Percentiles rank a stretch among this genome's conserved stretches.
These are phyloP conservation scores for Panus rudis DNA, from an alignment of 768 basidiomycete species.

Conservation along the genomic window DNA sequence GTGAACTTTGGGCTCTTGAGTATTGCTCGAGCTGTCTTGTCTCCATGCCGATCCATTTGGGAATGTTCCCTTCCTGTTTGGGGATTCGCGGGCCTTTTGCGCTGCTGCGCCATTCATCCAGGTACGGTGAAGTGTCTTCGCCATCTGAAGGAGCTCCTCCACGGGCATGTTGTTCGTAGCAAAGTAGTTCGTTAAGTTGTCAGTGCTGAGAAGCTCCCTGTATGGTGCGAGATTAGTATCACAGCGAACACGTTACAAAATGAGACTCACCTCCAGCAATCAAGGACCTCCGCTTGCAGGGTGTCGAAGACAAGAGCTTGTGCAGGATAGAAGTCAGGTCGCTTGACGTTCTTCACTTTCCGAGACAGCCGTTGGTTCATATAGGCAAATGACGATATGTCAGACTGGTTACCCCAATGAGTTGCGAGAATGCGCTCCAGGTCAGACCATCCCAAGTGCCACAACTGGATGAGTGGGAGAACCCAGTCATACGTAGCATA, in stretches of 20 bases:
- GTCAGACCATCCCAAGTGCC: conserved; percentile 7
- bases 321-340: conserved; percentile 3
- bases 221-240: background rate
- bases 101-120: background rate
- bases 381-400: conserved; percentile 1
- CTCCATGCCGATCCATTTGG: background rate
- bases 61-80: background rate
- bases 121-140: background rate
- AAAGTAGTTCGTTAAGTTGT: background rate
- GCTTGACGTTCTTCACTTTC: conserved; percentile 4
- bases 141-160: background rate
- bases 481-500: conserved; percentile 1
- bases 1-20: background rate
- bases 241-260: background rate
- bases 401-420: background rate
- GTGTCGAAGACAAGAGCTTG: conserved; percentile 2
- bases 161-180: background rate
- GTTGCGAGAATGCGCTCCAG: conserved; percentile 3
- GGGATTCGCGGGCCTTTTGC: background rate
- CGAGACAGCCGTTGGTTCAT: conserved; percentile 1
- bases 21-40: background rate
- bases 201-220: background rate
- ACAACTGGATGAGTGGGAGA: conserved; percentile 2
- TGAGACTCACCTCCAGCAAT: conserved; percentile 1
- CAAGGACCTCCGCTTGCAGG: background rate